phyloP scores from a whole-genome alignment of 1,139 yeast species.

The Kazachstania sp. region DNA sequence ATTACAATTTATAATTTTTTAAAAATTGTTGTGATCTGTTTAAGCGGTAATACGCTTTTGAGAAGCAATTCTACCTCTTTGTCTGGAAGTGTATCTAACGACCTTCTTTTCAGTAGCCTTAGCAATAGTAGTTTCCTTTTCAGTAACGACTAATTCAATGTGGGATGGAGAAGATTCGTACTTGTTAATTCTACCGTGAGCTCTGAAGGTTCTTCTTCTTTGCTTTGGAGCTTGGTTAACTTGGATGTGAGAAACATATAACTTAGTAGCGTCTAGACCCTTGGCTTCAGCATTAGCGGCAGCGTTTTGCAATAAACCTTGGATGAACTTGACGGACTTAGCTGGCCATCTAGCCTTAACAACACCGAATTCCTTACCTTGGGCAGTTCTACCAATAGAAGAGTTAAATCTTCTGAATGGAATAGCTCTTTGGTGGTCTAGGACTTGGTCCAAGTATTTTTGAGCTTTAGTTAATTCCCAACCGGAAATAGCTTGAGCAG shows the following conservation, averaged over 20 bases:
- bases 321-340: conserved; percentile 92
- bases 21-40: conserved; percentile 9
- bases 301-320: conserved; percentile 94
- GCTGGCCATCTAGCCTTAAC: conserved; percentile 99
- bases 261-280: conserved; percentile 93
- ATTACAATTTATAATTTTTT: background rate
- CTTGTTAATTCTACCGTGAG: conserved; percentile 60
- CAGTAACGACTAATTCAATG: conserved; percentile 95
- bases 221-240: conserved; percentile 99
- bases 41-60: conserved; percentile 64
- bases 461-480: conserved; percentile 97
- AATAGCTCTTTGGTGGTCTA: conserved; percentile 98
- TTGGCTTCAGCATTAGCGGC: conserved; percentile 98
- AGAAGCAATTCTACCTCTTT: conserved; percentile 84
- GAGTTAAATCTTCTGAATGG: conserved; percentile 98
- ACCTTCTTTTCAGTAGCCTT: conserved; percentile 84
- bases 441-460: conserved; percentile 90
- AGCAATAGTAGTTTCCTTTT: conserved; percentile 88
- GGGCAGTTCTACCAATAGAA: conserved; percentile 98
- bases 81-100: conserved; percentile 68
- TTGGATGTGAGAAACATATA: conserved; percentile 96
- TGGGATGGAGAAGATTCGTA: conserved; percentile 65
- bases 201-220: conserved; percentile 99
- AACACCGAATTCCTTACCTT: conserved; percentile 99
- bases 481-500: conserved; percentile 96